Evolutionary conservation across 495 filamentous ascomycete genomes (phyloP), one percentile per base, ranked within the genome.

Genomic region (Xylaria flabelliformis): DNA sequence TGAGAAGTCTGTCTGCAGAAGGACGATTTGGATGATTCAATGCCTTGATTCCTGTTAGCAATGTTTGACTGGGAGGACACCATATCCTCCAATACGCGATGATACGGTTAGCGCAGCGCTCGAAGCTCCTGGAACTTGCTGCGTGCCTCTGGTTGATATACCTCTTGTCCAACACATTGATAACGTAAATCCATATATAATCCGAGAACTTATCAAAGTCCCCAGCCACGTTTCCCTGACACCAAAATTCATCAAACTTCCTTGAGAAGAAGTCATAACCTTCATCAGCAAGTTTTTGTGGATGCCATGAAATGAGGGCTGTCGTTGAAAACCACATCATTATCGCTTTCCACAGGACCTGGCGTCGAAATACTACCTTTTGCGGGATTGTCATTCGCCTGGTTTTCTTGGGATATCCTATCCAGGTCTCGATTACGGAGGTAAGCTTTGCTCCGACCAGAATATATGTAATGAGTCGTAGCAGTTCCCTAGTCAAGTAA

Each of bases 231-330:
- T 41, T 63, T 29, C 2, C 9, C 13, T 26, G 4, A 42, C 21
- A 5, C 59, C 34, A 63, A 42, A 21, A 21, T 10, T 63, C 21
- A 13, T 63, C 59, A 63, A 41, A 63, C 10, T 63, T 42, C 15
- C 26, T 39, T 24, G 59, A 41, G 59, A 42, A 39, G 6, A 41
- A 63, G 36, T 63, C 59, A 26, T 63, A 63, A 12, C 34, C 59
- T 12, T 17, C 42, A 24, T 41, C 59, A 29, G 36, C 59, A 42
- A 63, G 39, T 42, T 36, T 32, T 63, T 26, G n/a, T 24, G 59
- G 39, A 21, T 62, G 32, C 59, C 59, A 63, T 42, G 17, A 24
- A 42, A 63, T 42, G 4, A 63, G 36, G 1, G 59, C 32, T 12
- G 4, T 21, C 21, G 39, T 42, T 34, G 21, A 9, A n/a, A 6